Conservation (phyloP, 164 flowering plant genomes). For the Amborella trichopoda region DNA sequence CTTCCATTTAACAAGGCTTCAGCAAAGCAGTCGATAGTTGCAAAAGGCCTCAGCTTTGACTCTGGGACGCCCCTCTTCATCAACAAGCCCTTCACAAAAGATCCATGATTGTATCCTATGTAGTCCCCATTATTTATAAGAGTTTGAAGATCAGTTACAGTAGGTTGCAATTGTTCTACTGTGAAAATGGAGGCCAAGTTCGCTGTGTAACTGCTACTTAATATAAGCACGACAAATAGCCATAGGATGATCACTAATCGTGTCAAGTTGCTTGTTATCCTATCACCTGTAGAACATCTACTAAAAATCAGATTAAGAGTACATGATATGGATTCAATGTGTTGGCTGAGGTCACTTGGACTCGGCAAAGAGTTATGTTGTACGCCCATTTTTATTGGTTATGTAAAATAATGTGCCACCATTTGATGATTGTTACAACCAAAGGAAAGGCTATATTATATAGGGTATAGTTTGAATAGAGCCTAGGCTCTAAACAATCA, state of each 20-base stretch:
- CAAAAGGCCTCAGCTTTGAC: conserved; percentile 9
- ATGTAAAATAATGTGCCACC: neutral
- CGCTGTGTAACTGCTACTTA: conserved; percentile 39
- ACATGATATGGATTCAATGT: too few relatives aligned
- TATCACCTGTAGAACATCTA: conserved; percentile 25
- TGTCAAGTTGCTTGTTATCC: conserved; percentile 21
- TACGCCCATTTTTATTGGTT: neutral
- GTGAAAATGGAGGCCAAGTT: conserved; percentile 44
- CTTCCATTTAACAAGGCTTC: conserved; percentile 13
- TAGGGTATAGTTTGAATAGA: too few relatives aligned
- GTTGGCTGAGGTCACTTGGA: too few relatives aligned
- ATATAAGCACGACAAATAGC: conserved; percentile 36
- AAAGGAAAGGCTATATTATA: too few relatives aligned
- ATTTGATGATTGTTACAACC: neutral
- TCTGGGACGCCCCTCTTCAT: conserved; percentile 1
- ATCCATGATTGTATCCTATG: conserved; percentile 33
- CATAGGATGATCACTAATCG: conserved; percentile 36
- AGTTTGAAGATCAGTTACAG: conserved; percentile 18
- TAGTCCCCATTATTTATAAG: conserved; percentile 16
- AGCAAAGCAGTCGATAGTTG: conserved; percentile 12
- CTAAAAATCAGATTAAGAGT: too few relatives aligned
- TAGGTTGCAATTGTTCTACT: conserved; percentile 28
- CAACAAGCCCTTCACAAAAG: conserved; percentile 16
- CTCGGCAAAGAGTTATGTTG: neutral
- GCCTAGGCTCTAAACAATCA: too few relatives aligned